Conservation (phyloP, 768 basidiomycete genomes). For the Boletus vinaceobasis region DNA sequence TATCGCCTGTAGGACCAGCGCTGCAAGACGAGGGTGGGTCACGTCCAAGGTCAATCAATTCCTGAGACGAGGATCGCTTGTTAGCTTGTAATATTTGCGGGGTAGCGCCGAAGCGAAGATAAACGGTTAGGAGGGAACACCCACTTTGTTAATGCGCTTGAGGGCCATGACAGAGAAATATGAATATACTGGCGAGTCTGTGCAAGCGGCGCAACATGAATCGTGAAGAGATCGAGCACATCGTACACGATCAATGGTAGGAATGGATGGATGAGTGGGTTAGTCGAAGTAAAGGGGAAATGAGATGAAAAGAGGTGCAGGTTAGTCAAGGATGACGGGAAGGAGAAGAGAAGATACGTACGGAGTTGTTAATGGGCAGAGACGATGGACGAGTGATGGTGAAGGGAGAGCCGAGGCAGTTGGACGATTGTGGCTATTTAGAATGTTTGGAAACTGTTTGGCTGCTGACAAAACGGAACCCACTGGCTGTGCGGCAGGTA, state of each 20-base stretch:
- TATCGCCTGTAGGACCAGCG: slow-evolving; percentile 95
- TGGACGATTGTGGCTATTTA: slow-evolving; percentile 32
- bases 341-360: slow-evolving; percentile 4
- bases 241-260: slow-evolving; percentile 37
- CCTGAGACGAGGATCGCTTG: slow-evolving; percentile 46
- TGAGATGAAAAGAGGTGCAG: not conserved
- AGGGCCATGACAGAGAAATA: slow-evolving; percentile 67
- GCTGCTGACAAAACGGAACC: slow-evolving; percentile 31
- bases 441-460: slow-evolving; percentile 37
- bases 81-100: not conserved
- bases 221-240: slow-evolving; percentile 33
- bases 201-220: slow-evolving; percentile 5
- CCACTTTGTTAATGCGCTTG: slow-evolving; percentile 99
- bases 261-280: slow-evolving; percentile 1
- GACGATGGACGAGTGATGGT: slow-evolving; percentile 22
- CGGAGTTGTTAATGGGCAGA: not conserved
- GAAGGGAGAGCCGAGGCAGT: slow-evolving; percentile 20
- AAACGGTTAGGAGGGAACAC: slow-evolving; percentile 1
- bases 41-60: slow-evolving; percentile 98
- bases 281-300: not conserved
- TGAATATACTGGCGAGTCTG: slow-evolving; percentile 14
- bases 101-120: slow-evolving; percentile 4
- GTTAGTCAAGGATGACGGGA: not conserved
- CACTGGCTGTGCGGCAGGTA: slow-evolving; percentile 4
- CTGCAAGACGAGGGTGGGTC: slow-evolving; percentile 99